Evolutionary conservation across 2,329 filamentous ascomycete genomes (phyloP).

Genomic region (Arthrocladium fulminans): DNA sequence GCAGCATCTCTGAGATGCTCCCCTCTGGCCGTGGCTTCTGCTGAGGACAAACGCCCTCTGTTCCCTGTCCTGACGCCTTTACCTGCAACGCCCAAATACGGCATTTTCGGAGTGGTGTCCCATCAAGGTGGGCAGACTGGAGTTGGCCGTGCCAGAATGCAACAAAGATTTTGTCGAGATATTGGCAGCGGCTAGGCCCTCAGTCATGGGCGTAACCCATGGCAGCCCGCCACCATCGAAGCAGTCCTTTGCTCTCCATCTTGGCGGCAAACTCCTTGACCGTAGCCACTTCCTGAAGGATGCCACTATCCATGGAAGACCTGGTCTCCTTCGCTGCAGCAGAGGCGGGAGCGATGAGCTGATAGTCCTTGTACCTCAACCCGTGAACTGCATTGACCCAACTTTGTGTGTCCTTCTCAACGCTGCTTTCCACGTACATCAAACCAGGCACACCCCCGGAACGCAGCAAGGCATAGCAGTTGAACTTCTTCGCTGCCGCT

Average conservation of each 20-base stretch:
- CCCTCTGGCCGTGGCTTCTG: too few species aligned
- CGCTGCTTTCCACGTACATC: constrained; percentile 62
- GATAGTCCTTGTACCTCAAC: constrained; percentile 64
- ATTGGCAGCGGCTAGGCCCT: not conserved
- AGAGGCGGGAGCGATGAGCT: constrained; percentile 44
- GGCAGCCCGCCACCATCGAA: constrained; percentile 60
- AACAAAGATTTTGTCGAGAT: too few species aligned
- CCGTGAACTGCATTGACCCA: constrained; percentile 59
- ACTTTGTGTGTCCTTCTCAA: constrained; percentile 45
- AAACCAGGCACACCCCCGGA: constrained; percentile 63
- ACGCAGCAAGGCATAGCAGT: constrained; percentile 57
- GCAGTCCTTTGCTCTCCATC: constrained; percentile 50
- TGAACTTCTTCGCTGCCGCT: constrained; percentile 51
- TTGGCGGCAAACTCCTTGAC: constrained; percentile 55
- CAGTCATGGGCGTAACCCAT: constrained; percentile 46
- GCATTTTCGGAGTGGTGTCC: too few species aligned
- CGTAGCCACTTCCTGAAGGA: constrained; percentile 51
- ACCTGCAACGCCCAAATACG: too few species aligned
- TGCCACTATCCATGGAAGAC: constrained; percentile 19
- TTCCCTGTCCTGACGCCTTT: too few species aligned
- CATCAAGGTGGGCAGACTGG: too few species aligned
- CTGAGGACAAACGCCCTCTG: too few species aligned
- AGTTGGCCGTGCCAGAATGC: too few species aligned
- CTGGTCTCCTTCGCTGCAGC: constrained; percentile 34
- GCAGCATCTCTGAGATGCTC: too few species aligned